Percentiles rank a stretch among this genome's conserved stretches.
phyloP scores from a whole-genome alignment of 1,284 basidiomycete genomes.

The Wallemia hederae region DNA sequence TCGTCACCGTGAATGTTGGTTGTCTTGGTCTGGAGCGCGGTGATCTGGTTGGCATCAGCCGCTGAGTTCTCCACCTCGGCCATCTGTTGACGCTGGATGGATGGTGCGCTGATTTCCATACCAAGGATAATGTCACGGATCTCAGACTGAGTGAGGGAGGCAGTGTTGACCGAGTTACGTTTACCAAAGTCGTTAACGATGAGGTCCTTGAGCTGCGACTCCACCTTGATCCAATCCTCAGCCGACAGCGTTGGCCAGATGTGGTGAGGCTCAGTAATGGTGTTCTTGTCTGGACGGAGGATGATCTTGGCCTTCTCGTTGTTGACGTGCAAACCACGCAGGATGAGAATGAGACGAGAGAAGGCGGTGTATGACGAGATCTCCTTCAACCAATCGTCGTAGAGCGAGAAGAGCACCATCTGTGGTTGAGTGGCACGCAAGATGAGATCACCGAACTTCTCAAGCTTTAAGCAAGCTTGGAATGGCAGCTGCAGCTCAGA shows the following conservation, averaged over 20 bases:
- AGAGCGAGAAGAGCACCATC: conserved; percentile 94
- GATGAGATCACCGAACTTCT: conserved; percentile 96
- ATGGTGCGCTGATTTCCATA: conserved; percentile 72
- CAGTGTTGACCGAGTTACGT: conserved; percentile 94
- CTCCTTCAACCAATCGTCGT: conserved; percentile 97
- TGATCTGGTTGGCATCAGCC: conserved; percentile 80
- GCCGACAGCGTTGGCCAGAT: conserved; percentile 88
- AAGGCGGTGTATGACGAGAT: conserved; percentile 98
- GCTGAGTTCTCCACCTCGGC: conserved; percentile 91
- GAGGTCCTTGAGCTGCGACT: conserved; percentile 59
- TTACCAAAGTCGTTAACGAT: conserved; percentile 72
- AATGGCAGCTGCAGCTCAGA: conserved; percentile 93
- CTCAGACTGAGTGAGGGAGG: conserved; percentile 81
- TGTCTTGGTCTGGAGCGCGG: conserved; percentile 87
- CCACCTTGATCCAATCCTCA: conserved; percentile 98
- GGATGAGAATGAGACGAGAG: conserved; percentile 76
- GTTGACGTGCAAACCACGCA: conserved; percentile 93
- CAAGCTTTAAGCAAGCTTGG: conserved; percentile 99
- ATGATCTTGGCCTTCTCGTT: conserved; percentile 97
- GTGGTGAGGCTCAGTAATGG: conserved; percentile 84
- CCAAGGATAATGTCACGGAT: conserved; percentile 88
- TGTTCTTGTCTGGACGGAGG: conserved; percentile 68
- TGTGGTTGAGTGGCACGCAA: conserved; percentile 92
- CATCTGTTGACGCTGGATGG: conserved; percentile 86
- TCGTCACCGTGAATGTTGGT: conserved; percentile 94